Conservation (phyloP, 2,329 filamentous ascomycete genomes). For the Salinomyces thailandicus region DNA sequence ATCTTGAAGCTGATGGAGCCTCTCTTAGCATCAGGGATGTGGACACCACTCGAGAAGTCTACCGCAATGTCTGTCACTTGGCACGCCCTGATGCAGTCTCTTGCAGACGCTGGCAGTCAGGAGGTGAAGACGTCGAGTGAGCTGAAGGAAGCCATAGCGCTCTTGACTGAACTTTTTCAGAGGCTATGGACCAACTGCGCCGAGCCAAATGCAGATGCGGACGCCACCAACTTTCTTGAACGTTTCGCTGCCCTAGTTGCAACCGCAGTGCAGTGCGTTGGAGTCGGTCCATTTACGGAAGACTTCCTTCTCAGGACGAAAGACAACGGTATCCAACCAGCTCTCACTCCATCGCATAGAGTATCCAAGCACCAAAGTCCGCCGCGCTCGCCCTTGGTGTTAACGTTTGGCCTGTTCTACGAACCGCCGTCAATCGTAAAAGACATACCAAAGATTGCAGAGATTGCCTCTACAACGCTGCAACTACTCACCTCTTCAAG, state of each 20-base stretch:
- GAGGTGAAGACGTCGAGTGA: slow-evolving; percentile 85
- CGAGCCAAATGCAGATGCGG: slow-evolving; percentile 3
- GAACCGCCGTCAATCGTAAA: slow-evolving; percentile 5
- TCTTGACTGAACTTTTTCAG: slow-evolving; percentile 58
- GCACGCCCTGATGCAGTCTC: slow-evolving; percentile 46
- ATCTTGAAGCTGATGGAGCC: slow-evolving; percentile 54
- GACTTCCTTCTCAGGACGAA: slow-evolving; percentile 44
- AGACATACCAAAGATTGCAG: background rate
- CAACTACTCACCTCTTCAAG: slow-evolving; percentile 4
- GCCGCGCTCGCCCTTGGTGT: slow-evolving; percentile 52
- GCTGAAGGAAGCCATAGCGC: slow-evolving; percentile 66
- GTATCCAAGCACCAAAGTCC: slow-evolving; percentile 41
- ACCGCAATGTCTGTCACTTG: slow-evolving; percentile 20
- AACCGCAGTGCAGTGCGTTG: slow-evolving; percentile 41
- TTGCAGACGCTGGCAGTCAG: slow-evolving; percentile 62
- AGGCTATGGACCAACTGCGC: slow-evolving; percentile 50
- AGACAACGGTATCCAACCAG: slow-evolving; percentile 50
- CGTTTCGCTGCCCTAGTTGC: slow-evolving; percentile 17
- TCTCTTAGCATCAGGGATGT: slow-evolving; percentile 41
- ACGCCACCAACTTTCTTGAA: slow-evolving; percentile 9
- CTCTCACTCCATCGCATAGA: slow-evolving; percentile 56
- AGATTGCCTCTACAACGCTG: slow-evolving; percentile 2
- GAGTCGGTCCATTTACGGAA: slow-evolving; percentile 40
- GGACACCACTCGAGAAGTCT: slow-evolving; percentile 21
- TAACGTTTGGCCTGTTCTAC: slow-evolving; percentile 27